phyloP scores from a whole-genome alignment of 192 early-diverging fungal species.

The Coemansia sp. region DNA sequence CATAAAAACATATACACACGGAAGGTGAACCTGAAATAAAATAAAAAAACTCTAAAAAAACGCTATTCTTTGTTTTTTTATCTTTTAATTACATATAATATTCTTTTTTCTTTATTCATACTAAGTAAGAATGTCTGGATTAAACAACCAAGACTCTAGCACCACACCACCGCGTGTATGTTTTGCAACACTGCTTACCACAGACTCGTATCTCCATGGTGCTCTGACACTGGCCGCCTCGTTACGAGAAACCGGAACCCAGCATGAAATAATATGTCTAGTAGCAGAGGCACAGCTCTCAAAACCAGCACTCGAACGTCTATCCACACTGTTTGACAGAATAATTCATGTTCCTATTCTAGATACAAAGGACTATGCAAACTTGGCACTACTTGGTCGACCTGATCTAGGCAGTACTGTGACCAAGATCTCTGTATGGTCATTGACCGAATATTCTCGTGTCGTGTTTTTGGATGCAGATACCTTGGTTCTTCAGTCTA shows the following conservation, averaged over 20 bases:
- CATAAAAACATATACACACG: too few relatives aligned
- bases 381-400: conserved; percentile 66
- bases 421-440: conserved; percentile 85
- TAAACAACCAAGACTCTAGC: background rate
- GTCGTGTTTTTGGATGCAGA: conserved; percentile 88
- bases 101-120: background rate
- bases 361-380: conserved; percentile 51
- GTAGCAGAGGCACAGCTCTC: conserved; percentile 51
- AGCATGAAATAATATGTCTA: conserved; percentile 63
- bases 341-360: conserved; percentile 68
- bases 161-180: conserved; percentile 8
- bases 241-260: conserved; percentile 59
- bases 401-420: conserved; percentile 85
- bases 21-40: too few relatives aligned
- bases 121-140: background rate
- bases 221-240: conserved; percentile 76
- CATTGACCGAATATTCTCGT: conserved; percentile 65
- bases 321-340: conserved; percentile 55
- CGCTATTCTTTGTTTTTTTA: background rate
- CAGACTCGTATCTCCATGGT: conserved; percentile 79
- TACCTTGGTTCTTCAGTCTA: conserved; percentile 67
- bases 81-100: background rate
- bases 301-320: conserved; percentile 57
- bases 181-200: conserved; percentile 75
- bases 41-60: background rate